Base-by-base conservation (phyloP, 148 eudicot species). In the Vaccinium vitisidaea region DNA sequence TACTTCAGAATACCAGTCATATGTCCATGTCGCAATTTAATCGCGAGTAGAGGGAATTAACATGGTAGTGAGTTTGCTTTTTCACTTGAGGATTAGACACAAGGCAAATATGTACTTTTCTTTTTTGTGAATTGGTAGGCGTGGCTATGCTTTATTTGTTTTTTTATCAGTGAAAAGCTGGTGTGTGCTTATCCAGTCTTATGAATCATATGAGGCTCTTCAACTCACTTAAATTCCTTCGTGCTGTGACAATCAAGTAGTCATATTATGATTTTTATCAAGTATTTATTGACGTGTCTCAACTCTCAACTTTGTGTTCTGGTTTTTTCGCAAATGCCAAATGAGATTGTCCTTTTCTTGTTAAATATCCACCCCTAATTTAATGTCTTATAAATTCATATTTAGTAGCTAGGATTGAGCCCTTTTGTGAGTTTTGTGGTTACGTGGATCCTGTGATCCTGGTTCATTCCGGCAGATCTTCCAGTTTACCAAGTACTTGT, bases 391-490 rank as follows among this genome's bases (percentile, higher is more conserved):
- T 63, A 43, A 1, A 23, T 65, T 67, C 18, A 4, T 49, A 15
- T 65, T 56, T 21, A 43, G 73, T 59, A 48, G 81, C 81, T 54
- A 56, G 65, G 43, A 79, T 53, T 55, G 81, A 53, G 48, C 12
- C 48, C 10, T 79, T 65, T 3, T 80, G 82, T n/a, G 25, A 21
- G 27, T 80, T 56, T 56, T 56, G 50, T 16, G 32, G 14, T 79
- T 82, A 27, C 59, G 30, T 49, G 46, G 76, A 65, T 67, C 59
- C 23, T 25, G 43, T 50, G 76, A 65, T 67, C 59, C 23, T 25
- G 43, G 50, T 82, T 56, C 55, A 43, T 86, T 87, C 48, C 70
- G 49, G 54, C 36, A 23, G 36, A 73, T 79, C n/a, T 79, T 84
- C 83, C 74, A 59, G 61, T 30, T 76, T 77, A 27, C 49, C 43